These are phyloP conservation scores for Pythium oligandrum DNA, from an alignment of 352 stramenopile genomes.

Conservation along the genomic window DNA sequence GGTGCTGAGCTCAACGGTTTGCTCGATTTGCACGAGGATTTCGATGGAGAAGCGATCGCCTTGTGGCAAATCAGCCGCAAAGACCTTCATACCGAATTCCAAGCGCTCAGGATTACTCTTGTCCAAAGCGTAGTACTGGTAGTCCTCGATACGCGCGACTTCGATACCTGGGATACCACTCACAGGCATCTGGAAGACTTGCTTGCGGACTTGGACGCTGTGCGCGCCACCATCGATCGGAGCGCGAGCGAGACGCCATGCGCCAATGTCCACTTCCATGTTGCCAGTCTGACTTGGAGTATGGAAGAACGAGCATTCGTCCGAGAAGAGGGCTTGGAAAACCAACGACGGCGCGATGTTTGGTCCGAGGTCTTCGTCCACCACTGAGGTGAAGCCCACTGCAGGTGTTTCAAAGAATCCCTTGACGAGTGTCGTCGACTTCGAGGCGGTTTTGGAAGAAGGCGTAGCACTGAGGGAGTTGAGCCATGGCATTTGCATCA, in stretches of 20 bases:
- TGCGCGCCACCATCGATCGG: not conserved
- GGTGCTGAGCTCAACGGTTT: not conserved
- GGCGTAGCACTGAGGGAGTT: no score
- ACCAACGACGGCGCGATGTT: conserved; percentile 45
- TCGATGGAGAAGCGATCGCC: conserved; percentile 54
- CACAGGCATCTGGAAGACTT: conserved; percentile 55
- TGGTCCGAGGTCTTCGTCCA: conserved; percentile 35
- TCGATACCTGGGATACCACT: conserved; percentile 40
- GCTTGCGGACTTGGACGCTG: conserved; percentile 39
- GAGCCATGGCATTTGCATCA: conserved; percentile 40
- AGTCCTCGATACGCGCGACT: conserved; percentile 44
- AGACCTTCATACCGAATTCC: conserved; percentile 71
- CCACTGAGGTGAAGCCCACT: conserved; percentile 34
- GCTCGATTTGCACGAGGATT: conserved; percentile 12
- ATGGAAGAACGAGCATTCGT: conserved; percentile 54
- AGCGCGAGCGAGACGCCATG: conserved; percentile 28
- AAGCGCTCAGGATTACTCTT: conserved; percentile 20
- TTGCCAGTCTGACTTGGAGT: conserved; percentile 30
- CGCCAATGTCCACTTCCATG: conserved; percentile 60
- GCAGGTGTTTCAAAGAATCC: conserved; percentile 49
- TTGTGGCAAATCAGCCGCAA: conserved; percentile 38
- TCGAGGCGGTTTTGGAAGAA: no score
- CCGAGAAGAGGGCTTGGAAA: conserved; percentile 51
- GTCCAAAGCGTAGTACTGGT: conserved; percentile 50
- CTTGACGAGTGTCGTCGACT: not conserved